phyloP scores from a whole-genome alignment of 352 stramenopile species.

The Blastocystis hominis region DNA sequence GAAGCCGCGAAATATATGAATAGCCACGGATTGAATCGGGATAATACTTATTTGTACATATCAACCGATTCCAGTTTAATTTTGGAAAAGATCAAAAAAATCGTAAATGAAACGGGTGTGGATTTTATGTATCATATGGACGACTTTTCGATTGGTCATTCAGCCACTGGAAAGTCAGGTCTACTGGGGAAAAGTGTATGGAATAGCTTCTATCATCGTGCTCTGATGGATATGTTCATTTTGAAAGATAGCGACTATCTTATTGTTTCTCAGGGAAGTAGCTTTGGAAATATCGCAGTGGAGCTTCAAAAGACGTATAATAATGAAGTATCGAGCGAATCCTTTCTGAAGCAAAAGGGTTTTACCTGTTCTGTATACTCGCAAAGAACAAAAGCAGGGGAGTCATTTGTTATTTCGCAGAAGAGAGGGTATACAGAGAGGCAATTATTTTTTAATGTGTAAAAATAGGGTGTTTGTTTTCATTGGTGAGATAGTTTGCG shows the following conservation, averaged over 20 bases:
- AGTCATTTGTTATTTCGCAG: too few species aligned
- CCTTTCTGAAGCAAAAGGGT: not conserved
- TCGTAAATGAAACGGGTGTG: not conserved
- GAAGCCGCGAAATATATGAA: not conserved
- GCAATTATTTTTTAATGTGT: too few species aligned
- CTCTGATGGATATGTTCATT: conserved; percentile 13
- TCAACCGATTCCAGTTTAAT: not conserved
- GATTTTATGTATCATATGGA: not conserved
- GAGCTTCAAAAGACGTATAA: conserved; percentile 8
- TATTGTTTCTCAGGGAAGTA: not conserved
- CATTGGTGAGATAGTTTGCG: too few species aligned
- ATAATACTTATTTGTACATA: not conserved
- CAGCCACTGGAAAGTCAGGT: not conserved
- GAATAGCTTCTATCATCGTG: not conserved
- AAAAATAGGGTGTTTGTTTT: too few species aligned
- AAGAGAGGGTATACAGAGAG: too few species aligned
- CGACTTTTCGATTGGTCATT: not conserved
- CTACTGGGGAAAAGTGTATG: not conserved
- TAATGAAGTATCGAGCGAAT: not conserved
- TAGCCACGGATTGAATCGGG: too few species aligned
- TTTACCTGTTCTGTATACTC: not conserved
- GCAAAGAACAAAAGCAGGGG: not conserved
- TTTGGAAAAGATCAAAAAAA: not conserved
- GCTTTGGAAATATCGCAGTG: not conserved
- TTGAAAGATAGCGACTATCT: conserved; percentile 42